Evolutionary conservation across 2,329 filamentous ascomycete species (phyloP), one percentile per base, ranked within the genome.

Genomic region (Fusarium clavum): DNA sequence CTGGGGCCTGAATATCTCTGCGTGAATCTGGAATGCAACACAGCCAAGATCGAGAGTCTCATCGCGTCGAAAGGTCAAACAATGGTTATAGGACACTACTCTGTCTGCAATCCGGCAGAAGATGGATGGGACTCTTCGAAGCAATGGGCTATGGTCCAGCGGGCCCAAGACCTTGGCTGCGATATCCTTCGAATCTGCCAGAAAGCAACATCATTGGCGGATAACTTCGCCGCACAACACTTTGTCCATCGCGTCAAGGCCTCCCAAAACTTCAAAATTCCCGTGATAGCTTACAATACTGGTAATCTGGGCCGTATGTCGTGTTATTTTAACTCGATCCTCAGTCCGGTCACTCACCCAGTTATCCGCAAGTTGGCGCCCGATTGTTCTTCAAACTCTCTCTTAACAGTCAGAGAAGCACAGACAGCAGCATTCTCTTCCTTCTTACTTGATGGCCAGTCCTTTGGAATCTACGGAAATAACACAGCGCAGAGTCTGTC

Each of bases 381-480:
- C 0, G 4, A 32, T 3, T 64, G 61, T 6, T 12, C 48, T 8
- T 63, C 48, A 0, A 47, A n/a, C 3, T 22, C 24, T 12, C 24
- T 64, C 0, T 14, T 57, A 0, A 64, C 61, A 1, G 59, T 64
- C 1, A 14, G 34, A 27, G 61, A 64, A 32, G 49, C 61, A 0
- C 61, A 64, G 1, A 64, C 43, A 1, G 61, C 61, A 1, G 25
- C 38, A 0, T 64, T 64, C 13, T 38, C 61, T 3, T 64, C 58
- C 0, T 64, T 64, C 1, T 2, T 64, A 0, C 58, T 64, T 0
- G 61, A 64, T 4, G 12, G 12, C 0, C 61, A 64, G 1, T 27
- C 32, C 11, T 64, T 64, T 3, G 49, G 61, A 0, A 64, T 64
- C 3, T 64, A 64, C 5, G 59, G 61, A 20, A 64, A 64, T 2